Conservation (phyloP, 73 alveolate genomes). For the Paraurostyla sp. region DNA sequence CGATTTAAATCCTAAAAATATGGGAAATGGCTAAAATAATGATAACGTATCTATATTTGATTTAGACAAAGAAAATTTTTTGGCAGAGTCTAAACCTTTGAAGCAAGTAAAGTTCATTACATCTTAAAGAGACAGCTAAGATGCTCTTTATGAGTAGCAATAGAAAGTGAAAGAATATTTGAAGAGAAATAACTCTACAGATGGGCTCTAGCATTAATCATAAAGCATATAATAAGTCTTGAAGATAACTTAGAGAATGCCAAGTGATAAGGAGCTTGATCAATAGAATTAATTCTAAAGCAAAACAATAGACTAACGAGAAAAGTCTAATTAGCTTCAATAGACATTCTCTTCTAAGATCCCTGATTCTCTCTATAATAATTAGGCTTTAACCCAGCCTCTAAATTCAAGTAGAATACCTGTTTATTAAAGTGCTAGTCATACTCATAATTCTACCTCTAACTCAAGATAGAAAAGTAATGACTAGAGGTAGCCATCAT, state of each 20-base stretch:
- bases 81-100: not conserved
- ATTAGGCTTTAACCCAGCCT: too few species aligned
- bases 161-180: not conserved
- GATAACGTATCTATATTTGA: constrained; percentile 4
- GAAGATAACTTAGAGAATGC: not conserved
- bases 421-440: not conserved
- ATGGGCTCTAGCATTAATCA: not conserved
- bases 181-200: constrained; percentile 26
- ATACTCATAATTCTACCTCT: not conserved
- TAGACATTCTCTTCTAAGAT: not conserved
- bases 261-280: too few species aligned
- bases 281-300: not conserved
- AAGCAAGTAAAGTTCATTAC: constrained; percentile 16
- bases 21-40: not conserved
- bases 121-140: not conserved
- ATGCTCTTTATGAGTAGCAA: not conserved
- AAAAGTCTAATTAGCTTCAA: not conserved
- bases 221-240: not conserved
- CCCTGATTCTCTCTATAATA: not conserved
- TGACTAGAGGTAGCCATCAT: constrained; percentile 1
- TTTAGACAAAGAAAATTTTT: constrained; percentile 4
- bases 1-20: too few species aligned
- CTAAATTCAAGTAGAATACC: not conserved
- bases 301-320: constrained; percentile 15
- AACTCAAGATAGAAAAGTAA: not conserved